Base-by-base conservation (phyloP, 2,329 filamentous ascomycete species). In the Dothistroma septosporum region DNA sequence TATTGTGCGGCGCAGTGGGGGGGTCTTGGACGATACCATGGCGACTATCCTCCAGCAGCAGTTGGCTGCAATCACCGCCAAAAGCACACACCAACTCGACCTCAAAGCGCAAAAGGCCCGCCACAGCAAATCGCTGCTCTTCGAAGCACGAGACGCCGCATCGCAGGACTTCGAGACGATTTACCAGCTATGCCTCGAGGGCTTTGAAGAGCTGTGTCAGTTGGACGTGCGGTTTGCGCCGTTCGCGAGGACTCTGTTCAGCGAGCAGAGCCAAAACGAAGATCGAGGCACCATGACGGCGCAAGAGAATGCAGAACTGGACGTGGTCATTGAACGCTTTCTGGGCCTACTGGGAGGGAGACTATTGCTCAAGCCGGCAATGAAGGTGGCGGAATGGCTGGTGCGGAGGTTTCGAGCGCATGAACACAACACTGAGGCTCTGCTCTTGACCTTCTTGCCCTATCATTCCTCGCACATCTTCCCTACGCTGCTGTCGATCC, bases 381-480 rank as follows among this genome's bases (percentile, higher is more conserved):
- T 96, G 57, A 96, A 95, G 77, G 87, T 92, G 16, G 82, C 97
- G 41, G 95, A 99, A 79, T 99, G 94, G 94, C 83, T 99, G 52
- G 84, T 99, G 58, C 83, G 94, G 71, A 84, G 93, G 70, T 99
- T 97, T 72, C 95, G 92, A 68, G 86, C 96, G 55, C 94, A 99
- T 74, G 91, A 97, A 75, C 88, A 92, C 76, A 97, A 96, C 75
- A 93, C 91, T 4, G 80, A 85, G 3, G 83, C 83, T 35, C 78
- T 96, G 14, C 80, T 97, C 48, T 83, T 92, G 66, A 90, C 92
- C 2, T 97, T 97, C 74, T 82, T 99, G 5, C 94, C 94, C 1
- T 97, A 96, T 76, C 92, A 99, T 74, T 87, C 87, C 8, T 88
- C 91, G 33, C 89, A 90, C 6, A 85, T 91, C 14, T 99, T 99